phyloP scores from a whole-genome alignment of 305 asterid genomes.

The Fraxinus albicans region DNA sequence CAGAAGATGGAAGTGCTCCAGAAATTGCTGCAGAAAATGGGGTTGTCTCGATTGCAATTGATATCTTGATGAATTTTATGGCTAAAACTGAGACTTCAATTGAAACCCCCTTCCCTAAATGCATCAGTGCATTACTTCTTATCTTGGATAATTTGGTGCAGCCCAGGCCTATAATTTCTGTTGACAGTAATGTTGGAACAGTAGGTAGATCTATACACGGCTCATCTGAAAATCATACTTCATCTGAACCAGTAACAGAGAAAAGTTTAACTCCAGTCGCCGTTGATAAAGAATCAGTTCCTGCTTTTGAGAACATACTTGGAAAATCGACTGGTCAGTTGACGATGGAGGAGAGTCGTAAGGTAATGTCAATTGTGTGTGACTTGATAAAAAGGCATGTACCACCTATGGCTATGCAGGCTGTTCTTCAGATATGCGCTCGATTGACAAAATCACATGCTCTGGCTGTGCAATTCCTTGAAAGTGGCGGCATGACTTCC shows the following conservation, averaged over 20 bases:
- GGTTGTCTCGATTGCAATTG: slow-evolving; percentile 59
- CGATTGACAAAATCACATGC: slow-evolving; percentile 88
- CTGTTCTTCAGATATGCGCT: slow-evolving; percentile 91
- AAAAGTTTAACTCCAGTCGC: slow-evolving; percentile 36
- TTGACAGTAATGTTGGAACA: slow-evolving; percentile 53
- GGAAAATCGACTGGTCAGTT: slow-evolving; percentile 91
- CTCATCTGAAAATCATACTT: slow-evolving; percentile 47
- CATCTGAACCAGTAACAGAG: slow-evolving; percentile 52
- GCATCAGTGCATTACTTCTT: slow-evolving; percentile 84
- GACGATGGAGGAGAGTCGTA: slow-evolving; percentile 76
- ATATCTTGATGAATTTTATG: slow-evolving; percentile 69
- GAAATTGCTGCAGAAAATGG: slow-evolving; percentile 72
- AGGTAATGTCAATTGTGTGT: slow-evolving; percentile 70
- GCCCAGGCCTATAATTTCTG: slow-evolving; percentile 59
- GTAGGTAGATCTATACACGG: slow-evolving; percentile 46
- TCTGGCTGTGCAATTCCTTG: slow-evolving; percentile 84
- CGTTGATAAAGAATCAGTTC: slow-evolving; percentile 50
- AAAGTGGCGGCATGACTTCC: slow-evolving; percentile 80
- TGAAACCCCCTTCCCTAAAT: slow-evolving; percentile 69
- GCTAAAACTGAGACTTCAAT: slow-evolving; percentile 53
- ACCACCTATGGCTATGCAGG: slow-evolving; percentile 92
- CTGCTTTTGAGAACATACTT: slow-evolving; percentile 63
- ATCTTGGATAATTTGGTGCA: slow-evolving; percentile 91
- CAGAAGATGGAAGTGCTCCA: slow-evolving; percentile 78
- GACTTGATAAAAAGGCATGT: slow-evolving; percentile 82